Evolutionary conservation across 345 rosid species (phyloP).

Genomic region (Gossypium arboreum): DNA sequence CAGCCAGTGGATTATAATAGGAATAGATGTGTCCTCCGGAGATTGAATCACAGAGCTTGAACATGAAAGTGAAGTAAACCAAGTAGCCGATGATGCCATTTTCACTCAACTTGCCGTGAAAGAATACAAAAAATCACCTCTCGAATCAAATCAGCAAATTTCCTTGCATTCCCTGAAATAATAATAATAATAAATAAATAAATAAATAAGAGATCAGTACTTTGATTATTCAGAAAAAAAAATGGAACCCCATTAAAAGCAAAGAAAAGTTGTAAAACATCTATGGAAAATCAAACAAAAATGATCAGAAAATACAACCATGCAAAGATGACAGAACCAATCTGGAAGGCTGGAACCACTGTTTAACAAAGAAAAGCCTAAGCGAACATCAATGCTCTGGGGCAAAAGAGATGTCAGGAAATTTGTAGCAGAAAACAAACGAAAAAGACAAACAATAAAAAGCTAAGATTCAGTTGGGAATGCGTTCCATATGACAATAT

Average conservation of each 20-base stretch:
- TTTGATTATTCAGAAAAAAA: neutral
- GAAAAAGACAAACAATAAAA: neutral
- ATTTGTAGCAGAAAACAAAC: neutral
- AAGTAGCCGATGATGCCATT: constrained; percentile 43
- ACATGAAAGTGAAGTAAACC: constrained; percentile 64
- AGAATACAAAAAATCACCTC: neutral
- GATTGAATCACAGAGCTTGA: constrained; percentile 40
- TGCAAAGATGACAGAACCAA: neutral
- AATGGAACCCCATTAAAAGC: neutral
- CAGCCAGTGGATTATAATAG: constrained; percentile 57
- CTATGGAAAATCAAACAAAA: neutral
- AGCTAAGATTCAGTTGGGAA: neutral
- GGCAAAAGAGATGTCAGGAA: neutral
- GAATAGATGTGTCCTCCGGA: constrained; percentile 31
- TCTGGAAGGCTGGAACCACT: neutral
- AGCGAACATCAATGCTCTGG: neutral
- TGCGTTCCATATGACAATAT: no score
- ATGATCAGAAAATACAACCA: neutral
- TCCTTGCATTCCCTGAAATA: neutral
- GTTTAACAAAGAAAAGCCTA: neutral
- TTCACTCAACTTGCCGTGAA: constrained; percentile 3
- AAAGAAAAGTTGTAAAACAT: neutral
- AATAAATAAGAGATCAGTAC: neutral
- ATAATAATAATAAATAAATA: no score
- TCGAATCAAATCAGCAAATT: constrained; percentile 5